These are phyloP conservation scores for Meira nashicola DNA, from an alignment of 1,284 basidiomycete genomes.

Conservation along the genomic window DNA sequence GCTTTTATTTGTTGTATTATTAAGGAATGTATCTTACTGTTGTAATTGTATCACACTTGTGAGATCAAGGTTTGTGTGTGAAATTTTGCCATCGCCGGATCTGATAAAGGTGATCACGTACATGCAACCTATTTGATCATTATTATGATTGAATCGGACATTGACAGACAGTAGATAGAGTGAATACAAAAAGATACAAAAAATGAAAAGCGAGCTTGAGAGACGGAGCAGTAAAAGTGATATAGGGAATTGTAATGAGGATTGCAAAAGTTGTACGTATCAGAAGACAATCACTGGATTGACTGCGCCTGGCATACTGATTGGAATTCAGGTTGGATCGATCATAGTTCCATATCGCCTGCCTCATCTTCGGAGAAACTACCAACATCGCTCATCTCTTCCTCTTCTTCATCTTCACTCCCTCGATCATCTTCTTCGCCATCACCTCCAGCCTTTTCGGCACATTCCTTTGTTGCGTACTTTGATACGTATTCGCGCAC, in stretches of 20 bases:
- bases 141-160: background rate
- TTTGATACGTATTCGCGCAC: conserved; percentile 42
- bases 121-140: background rate
- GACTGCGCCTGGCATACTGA: background rate
- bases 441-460: conserved; percentile 26
- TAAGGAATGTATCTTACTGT: background rate
- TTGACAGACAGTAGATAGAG: background rate
- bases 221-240: background rate
- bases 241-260: background rate
- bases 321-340: no score
- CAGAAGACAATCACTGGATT: background rate
- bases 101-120: no score
- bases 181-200: background rate
- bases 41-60: background rate
- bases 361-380: conserved; percentile 38
- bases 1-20: background rate
- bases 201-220: background rate
- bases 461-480: conserved; percentile 35
- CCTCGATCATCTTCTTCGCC: conserved; percentile 29
- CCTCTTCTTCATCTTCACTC: conserved; percentile 31
- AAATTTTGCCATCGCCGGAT: background rate
- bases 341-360: conserved; percentile 36
- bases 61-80: background rate
- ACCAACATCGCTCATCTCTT: conserved; percentile 48
- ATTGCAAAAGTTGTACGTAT: background rate